These are phyloP conservation scores for Aurantiochytrium sp. DNA, from an alignment of 108 stramenopile species.

Conservation along the genomic window DNA sequence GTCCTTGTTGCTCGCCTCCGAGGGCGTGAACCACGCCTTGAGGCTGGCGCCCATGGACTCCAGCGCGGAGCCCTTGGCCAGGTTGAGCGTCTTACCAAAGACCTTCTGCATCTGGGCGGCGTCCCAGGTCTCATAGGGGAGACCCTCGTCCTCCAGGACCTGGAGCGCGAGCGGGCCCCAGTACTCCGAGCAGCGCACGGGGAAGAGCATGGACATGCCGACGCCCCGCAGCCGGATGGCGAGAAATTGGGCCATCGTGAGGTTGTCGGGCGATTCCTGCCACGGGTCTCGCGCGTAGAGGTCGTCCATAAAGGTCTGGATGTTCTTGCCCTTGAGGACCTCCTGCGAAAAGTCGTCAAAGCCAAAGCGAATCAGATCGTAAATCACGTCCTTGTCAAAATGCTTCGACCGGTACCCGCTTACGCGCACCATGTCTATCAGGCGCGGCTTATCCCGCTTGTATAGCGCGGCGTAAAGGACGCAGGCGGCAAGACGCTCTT, in stretches of 20 bases:
- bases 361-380: slow-evolving; percentile 5
- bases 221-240: slow-evolving; percentile 10
- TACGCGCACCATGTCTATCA: background rate
- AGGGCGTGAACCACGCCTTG: background rate
- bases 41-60: background rate
- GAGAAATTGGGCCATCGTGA: slow-evolving; percentile 24
- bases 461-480: background rate
- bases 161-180: background rate
- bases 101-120: background rate
- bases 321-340: slow-evolving; percentile 1
- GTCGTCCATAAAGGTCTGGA: slow-evolving; percentile 16
- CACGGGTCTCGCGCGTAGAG: background rate
- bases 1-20: too few species aligned
- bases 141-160: slow-evolving; percentile 2
- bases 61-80: background rate
- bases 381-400: slow-evolving; percentile 11
- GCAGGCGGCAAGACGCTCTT: slow-evolving; percentile 13
- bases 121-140: slow-evolving; percentile 2
- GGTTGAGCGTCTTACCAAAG: background rate
- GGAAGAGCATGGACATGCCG: background rate
- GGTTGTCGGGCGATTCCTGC: background rate
- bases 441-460: background rate
- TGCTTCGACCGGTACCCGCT: slow-evolving; percentile 22
- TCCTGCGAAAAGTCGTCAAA: background rate
- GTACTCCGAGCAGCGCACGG: background rate